Base-by-base conservation (phyloP, 2,329 filamentous ascomycete genomes). In the Aaosphaeria arxii region DNA sequence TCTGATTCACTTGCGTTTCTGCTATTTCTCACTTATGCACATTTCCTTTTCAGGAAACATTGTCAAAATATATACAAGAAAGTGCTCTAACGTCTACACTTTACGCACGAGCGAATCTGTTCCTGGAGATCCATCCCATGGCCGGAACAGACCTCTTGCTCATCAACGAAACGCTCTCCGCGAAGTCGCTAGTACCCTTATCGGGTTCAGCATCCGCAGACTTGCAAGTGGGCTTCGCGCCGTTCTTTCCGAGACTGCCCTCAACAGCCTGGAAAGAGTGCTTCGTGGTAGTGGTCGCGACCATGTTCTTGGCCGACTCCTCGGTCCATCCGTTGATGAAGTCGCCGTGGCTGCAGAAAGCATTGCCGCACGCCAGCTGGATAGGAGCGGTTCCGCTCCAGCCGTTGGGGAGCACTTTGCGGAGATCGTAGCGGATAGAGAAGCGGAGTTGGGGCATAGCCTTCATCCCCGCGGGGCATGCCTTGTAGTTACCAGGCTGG, bases 291-390 rank as follows among this genome's bases (percentile, higher is more conserved):
- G 65, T 71, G 1, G 72, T 64, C 30, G 56, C 61, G 9, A 77
- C 52, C 73, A 77, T 74, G 47, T 73, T 73, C 47, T 58, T 40
- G 0, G 72, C 73, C 0, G 66, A 69, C 46, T 76, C 72, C 11
- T 58, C 56, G 2, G 70, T 62, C 75, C 75, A 78, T 1, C 64
- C 75, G 36, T 77, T 77, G 58, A 78, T 74, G 44, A 77, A 77
- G 53, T 77, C 75, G 4, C 75, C 74, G 53, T 77, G 75, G 3
- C 62, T 65, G 65, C 71, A 73, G 55, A 64, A 76, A 0, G 70
- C 68, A n/a, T 58, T 42, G 5, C 64, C 64, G 47, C 69, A 75
- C 0, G 75, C 66, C 0, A 77, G 66, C 62, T 75, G 69, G 24
- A 77, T 53, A 0, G 75, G 76, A 1, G 74, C 68, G 0, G 60